phyloP scores from a whole-genome alignment of 352 stramenopile genomes.

The Globisporangium megalacanthum region DNA sequence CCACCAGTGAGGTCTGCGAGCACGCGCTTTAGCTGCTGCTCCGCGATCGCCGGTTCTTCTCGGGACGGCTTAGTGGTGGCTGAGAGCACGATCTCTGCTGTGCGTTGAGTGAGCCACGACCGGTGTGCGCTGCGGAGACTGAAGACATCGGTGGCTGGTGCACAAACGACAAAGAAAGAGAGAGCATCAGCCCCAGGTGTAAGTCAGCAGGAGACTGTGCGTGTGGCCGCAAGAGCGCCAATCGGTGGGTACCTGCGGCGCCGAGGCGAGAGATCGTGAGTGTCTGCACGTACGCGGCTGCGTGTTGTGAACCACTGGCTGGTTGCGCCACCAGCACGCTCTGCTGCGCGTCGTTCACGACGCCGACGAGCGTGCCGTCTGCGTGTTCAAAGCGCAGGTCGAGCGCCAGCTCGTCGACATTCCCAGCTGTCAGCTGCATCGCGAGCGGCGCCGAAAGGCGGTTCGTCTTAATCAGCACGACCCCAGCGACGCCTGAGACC shows the following conservation, averaged over 20 bases:
- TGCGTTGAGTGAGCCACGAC: slow-evolving; percentile 3
- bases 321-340: not conserved
- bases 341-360: slow-evolving; percentile 8
- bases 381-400: slow-evolving; percentile 16
- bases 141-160: not conserved
- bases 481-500: not conserved
- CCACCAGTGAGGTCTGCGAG: not conserved
- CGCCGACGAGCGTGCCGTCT: slow-evolving; percentile 16
- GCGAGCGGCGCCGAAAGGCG: slow-evolving; percentile 8
- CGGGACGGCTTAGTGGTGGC: not conserved
- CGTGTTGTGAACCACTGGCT: not conserved
- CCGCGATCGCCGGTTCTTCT: too few species aligned
- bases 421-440: slow-evolving; percentile 17
- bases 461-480: slow-evolving; percentile 9
- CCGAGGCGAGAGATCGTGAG: slow-evolving; percentile 4
- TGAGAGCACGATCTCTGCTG: slow-evolving; percentile 2
- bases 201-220: not conserved
- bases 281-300: slow-evolving; percentile 8
- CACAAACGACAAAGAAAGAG: not conserved
- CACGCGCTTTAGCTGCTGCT: slow-evolving; percentile 2
- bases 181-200: not conserved
- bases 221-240: not conserved
- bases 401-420: slow-evolving; percentile 12
- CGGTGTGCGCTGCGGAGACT: slow-evolving; percentile 6
- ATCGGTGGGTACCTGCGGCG: not conserved